Evolutionary conservation across 495 filamentous ascomycete genomes (phyloP), one percentile per base, ranked within the genome.

Genomic region (Daldinia grandis): DNA sequence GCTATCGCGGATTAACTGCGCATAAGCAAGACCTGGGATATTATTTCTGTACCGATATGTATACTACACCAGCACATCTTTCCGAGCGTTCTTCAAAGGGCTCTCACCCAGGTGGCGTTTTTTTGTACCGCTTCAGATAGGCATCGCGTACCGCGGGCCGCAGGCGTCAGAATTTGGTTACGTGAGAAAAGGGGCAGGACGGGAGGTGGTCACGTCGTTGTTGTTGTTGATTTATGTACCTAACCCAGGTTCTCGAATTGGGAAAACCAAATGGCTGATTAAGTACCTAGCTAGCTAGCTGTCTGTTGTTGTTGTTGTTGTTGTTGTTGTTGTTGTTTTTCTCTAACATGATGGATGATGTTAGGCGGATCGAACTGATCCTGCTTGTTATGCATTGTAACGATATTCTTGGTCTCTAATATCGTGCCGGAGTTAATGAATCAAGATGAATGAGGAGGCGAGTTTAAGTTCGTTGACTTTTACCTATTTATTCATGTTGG

Each of bases 1-100:
- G 78, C 78, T 33, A 66, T 78, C 44, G 60, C 71, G 30, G 78
- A 80, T 57, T 78, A 71, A 60, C 28, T 9, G 17, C 6, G 47
- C n/a, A 19, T 14, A 24, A 42, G 42, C 19, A 10, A 12, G 33
- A 47, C 21, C n/a, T n/a, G 57, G 14, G 37, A 10, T 30, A 28
- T 7, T 33, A n/a, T 0, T 51, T 27, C 37, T 69, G 66, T 70
- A 70, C 47, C 24, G 51, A 58, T 68, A 63, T 68, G 57, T 69
- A 63, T 44, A 69, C 51, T 62, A 58, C 51, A 27, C 6, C 33
- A 58, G 14, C 21, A 15, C 55, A 51, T 58, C 6, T 12, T 44
- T 66, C 10, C 38, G 24, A 66, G 54, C 62, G 54, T 65, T 65
- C 27, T 58, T 65, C 38, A n/a, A 33, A 33, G 30, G 27, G 7